Evolutionary conservation across 2,329 filamentous ascomycete genomes (phyloP), one percentile per base, ranked within the genome.

Genomic region (Xylariales sp.): DNA sequence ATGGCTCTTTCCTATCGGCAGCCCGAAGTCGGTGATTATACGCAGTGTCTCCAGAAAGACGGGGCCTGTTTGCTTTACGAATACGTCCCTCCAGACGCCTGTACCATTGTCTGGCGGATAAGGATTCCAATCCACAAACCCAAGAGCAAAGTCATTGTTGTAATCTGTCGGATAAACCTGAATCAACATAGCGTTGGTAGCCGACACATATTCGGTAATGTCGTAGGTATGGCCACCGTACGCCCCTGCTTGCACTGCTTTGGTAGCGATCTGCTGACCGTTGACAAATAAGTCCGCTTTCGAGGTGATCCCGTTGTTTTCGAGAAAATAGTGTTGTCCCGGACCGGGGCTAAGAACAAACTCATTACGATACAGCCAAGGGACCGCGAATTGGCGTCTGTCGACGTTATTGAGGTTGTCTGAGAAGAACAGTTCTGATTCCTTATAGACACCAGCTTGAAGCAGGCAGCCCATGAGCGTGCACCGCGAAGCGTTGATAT

Each of bases 111-210:
- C 79, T 0, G 75, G 69, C 0, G 78, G 76, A 40, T 73, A 72
- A 0, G 76, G 76, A 41, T 81, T 81, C 78, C 78, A 82, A 50
- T 82, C 78, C 1, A 78, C 70, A 42, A 79, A 82, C 0, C 76
- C 76, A 8, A 80, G 58, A 0, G 72, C 77, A 39, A 83, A 70
- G 45, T 83, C 77, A 18, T 71, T 66, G 12, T 74, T 65, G 52
- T 81, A 82, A 46, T 78, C 65, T 0, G 78, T 81, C 0, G 78
- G 78, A 47, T 80, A 69, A 0, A 69, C 73, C 28, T 65, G 64
- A 14, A 82, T 68, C 1, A 74, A 61, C 3, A 84, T 46, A 0
- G 71, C 70, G 48, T 83, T 82, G 0, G 46, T 39, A 0, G 64
- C 62, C 0, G 51, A 47, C 2, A 61, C 58, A 0, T 74, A 29